Base-by-base conservation (phyloP, 2,329 filamentous ascomycete species). In the Sporothrix dimorphospora region DNA sequence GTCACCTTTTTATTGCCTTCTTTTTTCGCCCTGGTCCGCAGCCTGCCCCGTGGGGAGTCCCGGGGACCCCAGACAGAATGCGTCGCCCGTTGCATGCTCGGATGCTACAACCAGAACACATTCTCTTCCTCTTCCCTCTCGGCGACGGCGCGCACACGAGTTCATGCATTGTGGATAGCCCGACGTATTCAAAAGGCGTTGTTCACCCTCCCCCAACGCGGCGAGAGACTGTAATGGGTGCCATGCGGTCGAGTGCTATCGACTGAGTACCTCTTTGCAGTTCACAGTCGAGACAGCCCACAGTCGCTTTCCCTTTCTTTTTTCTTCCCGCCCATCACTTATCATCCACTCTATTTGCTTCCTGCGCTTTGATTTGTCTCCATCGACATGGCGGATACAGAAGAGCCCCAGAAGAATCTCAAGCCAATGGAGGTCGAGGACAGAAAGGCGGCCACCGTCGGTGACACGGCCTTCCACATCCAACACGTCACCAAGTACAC, bases 1-100 rank as follows among this genome's bases (percentile, higher is more conserved):
- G 24, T 30, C 53, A 27, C 2, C 16, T 24, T 55, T 55, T 30
- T 11, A 4, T 27, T 24, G 3, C 12, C 7, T 55, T 21, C 49
- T 7, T 30, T 30, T 55, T 19, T 55, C 4, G 47, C 47, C 47
- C 9, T 51, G 47, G 24, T 30, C 24, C 11, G 4, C 7, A 55
- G 24, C 6, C 1, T 30, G 53, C 53, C 53, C 53, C 53, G 24
- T 55, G 53, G 53, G 53, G 53, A 55, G 53, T 34, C 53, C 53
- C 53, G 53, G 53, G 53, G 53, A 55, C 53, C 53, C 53, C 53
- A 55, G 53, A 55, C 24, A 55, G 53, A 55, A 14, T 55, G 24
- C 53, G 53, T 55, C 53, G 53, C 53, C 24, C 30, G 51, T 55
- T 55, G 21, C 9, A 55, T 55, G 24, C n/a, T 55, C 53, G 53